Percentiles rank a stretch among this genome's conserved stretches.
Conservation (phyloP, 306 rosid species). For the Oxytropis ochrocephala region DNA sequence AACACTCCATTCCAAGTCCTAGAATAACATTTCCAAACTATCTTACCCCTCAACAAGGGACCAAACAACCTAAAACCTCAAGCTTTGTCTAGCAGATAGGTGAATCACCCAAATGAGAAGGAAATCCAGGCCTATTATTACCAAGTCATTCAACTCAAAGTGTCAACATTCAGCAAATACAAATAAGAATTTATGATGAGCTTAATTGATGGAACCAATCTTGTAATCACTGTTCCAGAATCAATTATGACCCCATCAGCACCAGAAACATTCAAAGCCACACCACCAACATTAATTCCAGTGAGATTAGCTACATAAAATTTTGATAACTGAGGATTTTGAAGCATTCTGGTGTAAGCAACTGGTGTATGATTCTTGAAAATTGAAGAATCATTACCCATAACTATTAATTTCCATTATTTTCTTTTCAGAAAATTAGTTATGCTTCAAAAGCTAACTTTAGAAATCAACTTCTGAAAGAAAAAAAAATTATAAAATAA, state of each 20-base stretch:
- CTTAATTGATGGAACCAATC: constrained; percentile 61
- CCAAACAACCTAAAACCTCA: not conserved
- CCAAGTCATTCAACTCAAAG: not conserved
- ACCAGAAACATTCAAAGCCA: constrained; percentile 29
- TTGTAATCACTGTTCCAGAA: constrained; percentile 79
- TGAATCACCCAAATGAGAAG: not conserved
- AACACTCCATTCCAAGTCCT: constrained; percentile 11
- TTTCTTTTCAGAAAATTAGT: too few relatives aligned
- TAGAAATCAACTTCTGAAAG: too few relatives aligned
- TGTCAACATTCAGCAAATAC: not conserved
- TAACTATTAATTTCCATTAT: too few relatives aligned
- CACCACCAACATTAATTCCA: constrained; percentile 57
- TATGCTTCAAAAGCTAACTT: too few relatives aligned
- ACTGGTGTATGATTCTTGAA: too few relatives aligned
- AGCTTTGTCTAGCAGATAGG: not conserved
- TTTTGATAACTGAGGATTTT: too few relatives aligned
- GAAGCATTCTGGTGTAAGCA: too few relatives aligned
- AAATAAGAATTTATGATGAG: not conserved
- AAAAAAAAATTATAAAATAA: too few relatives aligned
- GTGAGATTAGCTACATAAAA: constrained; percentile 69
- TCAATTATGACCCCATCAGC: constrained; percentile 49
- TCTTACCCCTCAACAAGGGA: constrained; percentile 1
- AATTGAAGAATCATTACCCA: too few relatives aligned
- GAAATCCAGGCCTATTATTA: not conserved
- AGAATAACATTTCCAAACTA: constrained; percentile 8